Evolutionary conservation across 148 eudicot genomes (phyloP).

Genomic region (Chenopodium suecicum): DNA sequence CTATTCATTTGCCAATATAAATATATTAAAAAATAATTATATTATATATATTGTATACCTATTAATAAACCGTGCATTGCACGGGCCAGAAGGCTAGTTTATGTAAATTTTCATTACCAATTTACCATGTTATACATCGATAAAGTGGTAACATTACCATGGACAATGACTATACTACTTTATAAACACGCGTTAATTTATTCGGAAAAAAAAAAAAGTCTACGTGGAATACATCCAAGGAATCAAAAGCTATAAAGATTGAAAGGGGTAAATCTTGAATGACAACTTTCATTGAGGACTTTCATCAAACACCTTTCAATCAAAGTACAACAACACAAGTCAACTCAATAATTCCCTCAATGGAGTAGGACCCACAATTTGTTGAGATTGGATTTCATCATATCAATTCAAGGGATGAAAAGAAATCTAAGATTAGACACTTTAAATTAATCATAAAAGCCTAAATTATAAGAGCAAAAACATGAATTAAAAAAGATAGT

Average conservation of each 20-base stretch:
- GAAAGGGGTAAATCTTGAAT: too few relatives aligned
- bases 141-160: too few relatives aligned
- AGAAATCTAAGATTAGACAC: background rate
- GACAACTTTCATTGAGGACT: constrained; percentile 1
- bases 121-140: background rate
- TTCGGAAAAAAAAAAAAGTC: too few relatives aligned
- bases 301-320: constrained; percentile 1
- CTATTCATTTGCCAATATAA: too few relatives aligned
- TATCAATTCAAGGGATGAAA: constrained; percentile 20
- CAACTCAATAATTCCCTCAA: background rate
- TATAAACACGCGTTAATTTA: background rate
- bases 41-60: too few relatives aligned
- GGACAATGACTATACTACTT: too few relatives aligned
- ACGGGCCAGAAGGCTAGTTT: too few relatives aligned
- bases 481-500: constrained; percentile 4
- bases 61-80: too few relatives aligned
- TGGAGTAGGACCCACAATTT: constrained; percentile 13
- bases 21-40: too few relatives aligned
- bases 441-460: background rate
- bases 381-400: background rate
- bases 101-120: too few relatives aligned
- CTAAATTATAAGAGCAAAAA: background rate
- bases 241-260: background rate
- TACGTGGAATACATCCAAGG: background rate
- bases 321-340: constrained; percentile 18